Conservation (phyloP, 441 rosid genomes). For the Adansonia madagascariensis region DNA sequence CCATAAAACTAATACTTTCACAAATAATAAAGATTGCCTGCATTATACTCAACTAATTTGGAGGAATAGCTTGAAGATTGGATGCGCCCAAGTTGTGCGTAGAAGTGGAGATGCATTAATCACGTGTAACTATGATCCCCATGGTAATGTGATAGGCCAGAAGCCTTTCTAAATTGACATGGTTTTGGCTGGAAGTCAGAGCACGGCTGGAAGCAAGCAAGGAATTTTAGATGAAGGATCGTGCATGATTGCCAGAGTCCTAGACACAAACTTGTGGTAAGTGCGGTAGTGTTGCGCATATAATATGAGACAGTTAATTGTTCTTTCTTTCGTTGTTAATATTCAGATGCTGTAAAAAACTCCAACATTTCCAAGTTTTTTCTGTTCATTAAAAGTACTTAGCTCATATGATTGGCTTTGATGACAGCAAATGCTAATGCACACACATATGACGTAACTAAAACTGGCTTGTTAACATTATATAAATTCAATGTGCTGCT, state of each 20-base stretch:
- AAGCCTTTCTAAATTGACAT: constrained; percentile 44
- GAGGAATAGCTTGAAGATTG: constrained; percentile 53
- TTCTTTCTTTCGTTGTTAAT: background rate
- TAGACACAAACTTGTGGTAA: background rate
- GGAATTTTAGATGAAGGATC: background rate
- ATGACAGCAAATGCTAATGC: background rate
- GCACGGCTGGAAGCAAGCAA: background rate
- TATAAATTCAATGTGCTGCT: no score
- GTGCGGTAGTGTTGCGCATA: background rate
- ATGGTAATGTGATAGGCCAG: constrained; percentile 57
- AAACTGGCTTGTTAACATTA: no score
- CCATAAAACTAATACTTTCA: constrained; percentile 42
- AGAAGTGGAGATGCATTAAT: constrained; percentile 50
- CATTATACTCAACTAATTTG: constrained; percentile 66
- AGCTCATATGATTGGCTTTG: background rate
- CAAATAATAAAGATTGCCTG: constrained; percentile 41
- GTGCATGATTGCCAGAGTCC: background rate
- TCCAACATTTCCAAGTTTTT: background rate
- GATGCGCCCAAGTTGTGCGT: constrained; percentile 50
- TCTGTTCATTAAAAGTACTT: background rate
- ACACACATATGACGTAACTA: no score
- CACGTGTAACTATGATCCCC: constrained; percentile 58
- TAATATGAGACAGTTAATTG: background rate
- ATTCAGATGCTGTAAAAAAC: background rate
- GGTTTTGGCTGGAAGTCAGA: background rate